Evolutionary conservation across 2,329 filamentous ascomycete species (phyloP).

Genomic region (Cyclaneusma minus): DNA sequence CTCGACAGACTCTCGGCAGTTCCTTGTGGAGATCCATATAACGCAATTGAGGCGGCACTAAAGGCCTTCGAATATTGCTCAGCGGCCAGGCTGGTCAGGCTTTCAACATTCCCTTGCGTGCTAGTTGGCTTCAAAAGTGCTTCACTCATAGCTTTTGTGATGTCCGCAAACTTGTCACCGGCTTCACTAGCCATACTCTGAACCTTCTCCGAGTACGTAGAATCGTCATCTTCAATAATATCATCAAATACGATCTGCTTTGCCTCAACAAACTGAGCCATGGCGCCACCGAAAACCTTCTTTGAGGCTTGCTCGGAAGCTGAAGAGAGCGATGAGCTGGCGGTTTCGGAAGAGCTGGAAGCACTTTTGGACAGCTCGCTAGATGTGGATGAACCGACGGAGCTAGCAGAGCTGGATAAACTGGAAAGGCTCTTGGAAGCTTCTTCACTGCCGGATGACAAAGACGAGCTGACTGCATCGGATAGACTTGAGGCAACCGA

Average conservation of each 20-base stretch:
- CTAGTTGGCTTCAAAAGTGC: conserved; percentile 29
- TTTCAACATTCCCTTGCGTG: conserved; percentile 27
- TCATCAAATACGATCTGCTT: conserved; percentile 31
- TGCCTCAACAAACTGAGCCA: conserved; percentile 26
- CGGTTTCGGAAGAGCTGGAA: conserved; percentile 12
- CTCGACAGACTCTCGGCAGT: conserved; percentile 28
- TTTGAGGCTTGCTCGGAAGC: conserved; percentile 20
- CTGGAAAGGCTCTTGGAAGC: conserved; percentile 6
- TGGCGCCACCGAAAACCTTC: conserved; percentile 31
- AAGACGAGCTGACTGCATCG: conserved; percentile 10
- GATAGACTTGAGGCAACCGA: conserved; percentile 8
- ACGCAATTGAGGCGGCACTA: conserved; percentile 35
- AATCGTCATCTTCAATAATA: conserved; percentile 25
- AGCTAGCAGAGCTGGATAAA: conserved; percentile 11
- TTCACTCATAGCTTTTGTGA: conserved; percentile 39
- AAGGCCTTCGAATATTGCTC: conserved; percentile 41
- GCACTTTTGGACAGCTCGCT: conserved; percentile 18
- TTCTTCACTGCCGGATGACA: conserved; percentile 8
- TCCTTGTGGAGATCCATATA: conserved; percentile 33
- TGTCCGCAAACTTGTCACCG: conserved; percentile 33
- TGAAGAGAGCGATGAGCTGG: conserved; percentile 12
- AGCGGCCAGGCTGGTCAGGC: conserved; percentile 34
- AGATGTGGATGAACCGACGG: conserved; percentile 17
- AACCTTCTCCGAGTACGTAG: conserved; percentile 31
- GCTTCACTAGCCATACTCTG: conserved; percentile 34